Evolutionary conservation across 352 stramenopile genomes (phyloP).

Genomic region (Pythium biforme): DNA sequence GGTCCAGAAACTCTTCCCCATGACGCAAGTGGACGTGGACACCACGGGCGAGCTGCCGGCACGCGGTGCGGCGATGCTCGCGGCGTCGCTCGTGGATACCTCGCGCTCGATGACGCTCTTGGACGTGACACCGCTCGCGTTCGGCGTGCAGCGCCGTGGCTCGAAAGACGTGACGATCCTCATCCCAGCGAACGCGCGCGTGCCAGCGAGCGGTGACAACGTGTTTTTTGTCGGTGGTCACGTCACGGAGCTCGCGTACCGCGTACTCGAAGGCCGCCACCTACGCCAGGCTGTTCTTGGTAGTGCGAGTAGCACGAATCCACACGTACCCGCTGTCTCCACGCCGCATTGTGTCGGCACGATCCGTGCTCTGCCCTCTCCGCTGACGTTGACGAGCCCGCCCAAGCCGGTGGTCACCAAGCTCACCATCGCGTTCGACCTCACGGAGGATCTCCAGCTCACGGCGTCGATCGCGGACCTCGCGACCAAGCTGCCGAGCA

Average conservation of each 20-base stretch:
- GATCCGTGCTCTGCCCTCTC: neutral
- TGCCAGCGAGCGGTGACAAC: slow-evolving; percentile 11
- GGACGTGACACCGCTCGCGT: slow-evolving; percentile 19
- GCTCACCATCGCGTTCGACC: slow-evolving; percentile 19
- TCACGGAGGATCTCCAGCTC: slow-evolving; percentile 15
- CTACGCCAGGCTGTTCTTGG: slow-evolving; percentile 6
- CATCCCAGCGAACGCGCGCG: slow-evolving; percentile 15
- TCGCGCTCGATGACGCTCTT: neutral
- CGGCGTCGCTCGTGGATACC: neutral
- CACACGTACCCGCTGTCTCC: neutral
- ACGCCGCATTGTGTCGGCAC: slow-evolving; percentile 15
- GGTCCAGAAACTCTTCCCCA: slow-evolving; percentile 9
- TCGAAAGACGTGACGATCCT: slow-evolving; percentile 9
- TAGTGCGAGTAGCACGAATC: neutral
- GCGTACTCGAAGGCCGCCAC: slow-evolving; percentile 13
- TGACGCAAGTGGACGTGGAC: neutral
- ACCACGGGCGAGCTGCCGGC: slow-evolving; percentile 8
- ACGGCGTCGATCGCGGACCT: slow-evolving; percentile 11
- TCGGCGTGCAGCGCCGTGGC: slow-evolving; percentile 15
- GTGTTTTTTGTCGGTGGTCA: slow-evolving; percentile 17
- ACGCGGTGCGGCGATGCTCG: slow-evolving; percentile 12
- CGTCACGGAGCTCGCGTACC: slow-evolving; percentile 9
- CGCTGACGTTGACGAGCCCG: neutral
- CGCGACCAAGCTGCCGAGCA: neutral
- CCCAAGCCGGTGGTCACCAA: slow-evolving; percentile 17